Evolutionary conservation across 2,329 filamentous ascomycete species (phyloP).

Genomic region (Sarocladium brachiariae): DNA sequence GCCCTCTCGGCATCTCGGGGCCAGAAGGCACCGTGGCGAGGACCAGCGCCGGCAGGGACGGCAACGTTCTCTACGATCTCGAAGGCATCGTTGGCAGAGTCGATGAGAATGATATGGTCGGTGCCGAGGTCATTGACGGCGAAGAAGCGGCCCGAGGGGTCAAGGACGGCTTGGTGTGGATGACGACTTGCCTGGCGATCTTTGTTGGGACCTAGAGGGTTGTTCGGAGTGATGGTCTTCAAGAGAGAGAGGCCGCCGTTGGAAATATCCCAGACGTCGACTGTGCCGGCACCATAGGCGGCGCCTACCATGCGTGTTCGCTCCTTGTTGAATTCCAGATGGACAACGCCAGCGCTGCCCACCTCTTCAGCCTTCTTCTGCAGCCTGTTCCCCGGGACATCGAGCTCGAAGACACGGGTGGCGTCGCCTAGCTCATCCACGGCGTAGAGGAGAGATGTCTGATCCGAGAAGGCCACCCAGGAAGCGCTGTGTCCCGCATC

Average conservation of each 20-base stretch:
- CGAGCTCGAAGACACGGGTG: slow-evolving; percentile 33
- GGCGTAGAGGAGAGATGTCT: slow-evolving; percentile 36
- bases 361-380: slow-evolving; percentile 16
- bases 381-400: slow-evolving; percentile 16
- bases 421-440: slow-evolving; percentile 38
- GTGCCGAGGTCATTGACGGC: slow-evolving; percentile 42
- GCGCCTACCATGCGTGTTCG: slow-evolving; percentile 38
- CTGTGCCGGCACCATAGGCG: slow-evolving; percentile 31
- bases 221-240: slow-evolving; percentile 30
- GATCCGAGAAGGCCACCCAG: slow-evolving; percentile 37
- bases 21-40: slow-evolving; percentile 45
- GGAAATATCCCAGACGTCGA: slow-evolving; percentile 40
- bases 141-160: slow-evolving; percentile 43
- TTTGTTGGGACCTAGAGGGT: slow-evolving; percentile 25
- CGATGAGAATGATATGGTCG: slow-evolving; percentile 39
- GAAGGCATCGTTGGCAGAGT: slow-evolving; percentile 34
- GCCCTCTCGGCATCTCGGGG: slow-evolving; percentile 25
- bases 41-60: slow-evolving; percentile 36
- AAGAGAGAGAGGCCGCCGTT: slow-evolving; percentile 29
- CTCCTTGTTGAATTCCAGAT: slow-evolving; percentile 38
- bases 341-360: slow-evolving; percentile 38
- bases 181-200: slow-evolving; percentile 28
- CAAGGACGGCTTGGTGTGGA: slow-evolving; percentile 41
- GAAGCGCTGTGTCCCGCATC: slow-evolving; percentile 32
- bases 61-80: slow-evolving; percentile 26